These are phyloP conservation scores for Cyberlindnera amylophila DNA, from an alignment of 805 yeast genomes.

Conservation along the genomic window DNA sequence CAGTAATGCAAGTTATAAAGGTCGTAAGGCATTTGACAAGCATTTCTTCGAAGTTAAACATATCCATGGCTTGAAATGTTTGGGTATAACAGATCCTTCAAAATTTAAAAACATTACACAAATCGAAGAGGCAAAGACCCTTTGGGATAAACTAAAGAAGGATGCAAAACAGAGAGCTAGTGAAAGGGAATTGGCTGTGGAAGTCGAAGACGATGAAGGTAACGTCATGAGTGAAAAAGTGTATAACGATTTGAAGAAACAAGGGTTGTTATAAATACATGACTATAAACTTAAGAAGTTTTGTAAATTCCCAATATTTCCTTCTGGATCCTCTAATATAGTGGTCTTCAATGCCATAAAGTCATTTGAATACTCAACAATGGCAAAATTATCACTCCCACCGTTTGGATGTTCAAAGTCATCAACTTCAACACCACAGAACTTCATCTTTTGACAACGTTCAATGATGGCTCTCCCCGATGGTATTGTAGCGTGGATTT, in stretches of 20 bases:
- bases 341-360: background rate
- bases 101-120: constrained; percentile 60
- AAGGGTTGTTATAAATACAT: constrained; percentile 60
- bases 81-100: constrained; percentile 56
- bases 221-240: constrained; percentile 85
- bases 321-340: background rate
- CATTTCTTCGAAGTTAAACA: constrained; percentile 79
- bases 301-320: background rate
- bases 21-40: constrained; percentile 63
- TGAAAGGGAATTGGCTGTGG: constrained; percentile 52
- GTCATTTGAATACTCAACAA: background rate
- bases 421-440: constrained; percentile 16
- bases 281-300: background rate
- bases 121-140: constrained; percentile 62
- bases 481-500: constrained; percentile 7
- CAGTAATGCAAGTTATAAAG: constrained; percentile 68
- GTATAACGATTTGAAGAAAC: constrained; percentile 80
- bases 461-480: constrained; percentile 22
- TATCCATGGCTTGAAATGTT: constrained; percentile 62
- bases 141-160: constrained; percentile 47
- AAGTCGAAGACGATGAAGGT: constrained; percentile 90
- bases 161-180: constrained; percentile 9
- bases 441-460: constrained; percentile 11
- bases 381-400: constrained; percentile 14
- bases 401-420: constrained; percentile 27